phyloP scores from a whole-genome alignment of 768 basidiomycete genomes.

The Lentinula edodes region DNA sequence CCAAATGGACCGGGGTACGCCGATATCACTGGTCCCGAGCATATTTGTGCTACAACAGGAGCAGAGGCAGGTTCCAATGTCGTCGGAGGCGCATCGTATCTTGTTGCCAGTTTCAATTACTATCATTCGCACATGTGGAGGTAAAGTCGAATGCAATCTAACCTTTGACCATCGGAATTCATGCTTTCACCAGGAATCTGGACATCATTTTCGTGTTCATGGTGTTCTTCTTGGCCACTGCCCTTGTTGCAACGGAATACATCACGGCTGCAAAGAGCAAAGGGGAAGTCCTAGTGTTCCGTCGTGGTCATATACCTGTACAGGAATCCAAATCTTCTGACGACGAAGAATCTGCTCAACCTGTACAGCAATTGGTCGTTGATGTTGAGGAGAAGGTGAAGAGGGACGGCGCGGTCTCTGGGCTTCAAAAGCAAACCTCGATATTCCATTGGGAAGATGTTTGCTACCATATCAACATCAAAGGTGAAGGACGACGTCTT shows the following conservation, averaged over 20 bases:
- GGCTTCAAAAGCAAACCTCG: constrained; percentile 5
- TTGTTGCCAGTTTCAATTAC: constrained; percentile 24
- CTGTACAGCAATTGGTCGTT: constrained; percentile 12
- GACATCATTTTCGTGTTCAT: constrained; percentile 44
- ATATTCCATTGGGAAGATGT: constrained; percentile 44
- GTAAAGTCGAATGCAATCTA: constrained; percentile 1
- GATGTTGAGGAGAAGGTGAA: constrained; percentile 14
- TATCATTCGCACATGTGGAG: constrained; percentile 25
- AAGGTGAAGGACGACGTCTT: constrained; percentile 18
- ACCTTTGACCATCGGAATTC: too few species aligned
- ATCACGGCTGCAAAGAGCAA: constrained; percentile 22
- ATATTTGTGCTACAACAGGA: constrained; percentile 38
- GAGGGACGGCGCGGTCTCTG: constrained; percentile 10
- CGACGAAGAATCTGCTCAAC: constrained; percentile 26
- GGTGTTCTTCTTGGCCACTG: constrained; percentile 27
- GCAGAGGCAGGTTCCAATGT: constrained; percentile 30
- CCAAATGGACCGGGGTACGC: constrained; percentile 29
- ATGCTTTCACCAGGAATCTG: constrained; percentile 19
- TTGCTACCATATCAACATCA: constrained; percentile 31
- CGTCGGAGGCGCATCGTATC: constrained; percentile 38
- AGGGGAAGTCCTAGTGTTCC: constrained; percentile 24
- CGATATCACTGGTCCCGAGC: constrained; percentile 25
- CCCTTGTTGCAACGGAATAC: constrained; percentile 30
- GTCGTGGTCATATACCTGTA: constrained; percentile 18
- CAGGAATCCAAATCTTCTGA: constrained; percentile 9